Conservation (phyloP, 345 rosid species). For the Anacardium occidentale region DNA sequence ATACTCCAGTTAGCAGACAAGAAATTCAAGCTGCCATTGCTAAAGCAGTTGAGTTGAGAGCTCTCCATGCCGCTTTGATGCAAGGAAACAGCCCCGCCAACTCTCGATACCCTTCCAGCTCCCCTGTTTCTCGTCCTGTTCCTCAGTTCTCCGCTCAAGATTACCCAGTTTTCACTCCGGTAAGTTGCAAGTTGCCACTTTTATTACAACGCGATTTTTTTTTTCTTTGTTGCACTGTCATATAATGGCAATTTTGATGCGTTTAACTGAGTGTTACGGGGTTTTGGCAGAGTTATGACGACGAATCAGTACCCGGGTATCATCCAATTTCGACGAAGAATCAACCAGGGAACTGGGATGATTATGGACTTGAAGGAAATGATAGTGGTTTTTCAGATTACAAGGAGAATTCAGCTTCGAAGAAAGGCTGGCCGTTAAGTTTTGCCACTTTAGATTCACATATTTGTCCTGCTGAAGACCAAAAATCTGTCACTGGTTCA, state of each 20-base stretch:
- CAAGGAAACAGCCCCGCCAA: conserved; percentile 65
- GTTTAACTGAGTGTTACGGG: not conserved
- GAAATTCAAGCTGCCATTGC: conserved; percentile 86
- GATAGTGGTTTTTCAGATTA: conserved; percentile 53
- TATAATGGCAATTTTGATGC: not conserved
- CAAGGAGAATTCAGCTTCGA: conserved; percentile 49
- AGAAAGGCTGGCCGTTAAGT: conserved; percentile 50
- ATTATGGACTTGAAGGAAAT: conserved; percentile 44
- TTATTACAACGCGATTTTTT: not conserved
- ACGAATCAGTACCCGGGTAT: conserved; percentile 54
- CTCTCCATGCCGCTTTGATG: conserved; percentile 75
- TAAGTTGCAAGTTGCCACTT: conserved; percentile 34
- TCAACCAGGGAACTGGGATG: conserved; percentile 76
- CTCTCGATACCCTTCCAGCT: conserved; percentile 49
- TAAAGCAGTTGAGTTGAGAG: conserved; percentile 78
- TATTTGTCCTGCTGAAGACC: conserved; percentile 53
- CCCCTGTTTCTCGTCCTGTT: conserved; percentile 62
- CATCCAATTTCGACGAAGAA: conserved; percentile 41
- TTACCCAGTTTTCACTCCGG: conserved; percentile 96
- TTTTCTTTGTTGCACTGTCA: not conserved
- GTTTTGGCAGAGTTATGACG: conserved; percentile 75
- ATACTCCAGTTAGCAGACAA: conserved; percentile 42
- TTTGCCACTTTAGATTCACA: conserved; percentile 41
- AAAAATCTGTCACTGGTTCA: conserved; percentile 47
- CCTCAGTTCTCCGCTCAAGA: conserved; percentile 76